Evolutionary conservation across 306 rosid species (phyloP), one percentile per base, ranked within the genome.

Genomic region (Lotus japonicus): DNA sequence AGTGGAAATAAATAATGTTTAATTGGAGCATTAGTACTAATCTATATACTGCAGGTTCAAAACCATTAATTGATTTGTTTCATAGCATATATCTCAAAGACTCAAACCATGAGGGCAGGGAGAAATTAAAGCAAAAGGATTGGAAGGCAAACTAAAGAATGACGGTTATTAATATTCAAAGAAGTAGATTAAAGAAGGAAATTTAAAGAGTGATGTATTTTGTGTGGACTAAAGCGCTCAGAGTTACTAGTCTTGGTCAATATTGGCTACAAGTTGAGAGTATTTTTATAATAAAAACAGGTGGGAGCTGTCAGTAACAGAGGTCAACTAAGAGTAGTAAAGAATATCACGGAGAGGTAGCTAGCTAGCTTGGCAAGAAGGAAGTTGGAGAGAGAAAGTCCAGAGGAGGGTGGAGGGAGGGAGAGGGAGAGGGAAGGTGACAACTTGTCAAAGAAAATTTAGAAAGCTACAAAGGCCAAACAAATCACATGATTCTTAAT

Each of bases 401-500:
- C 36, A 31, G 7, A 31, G 33, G 33, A 5, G 2, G 33, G n/a
- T n/a, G n/a, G n/a, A n/a, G n/a, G n/a, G n/a, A n/a, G n/a, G n/a
- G n/a, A n/a, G n/a, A n/a, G 53, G 48, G 54, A 68, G 28, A 41
- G 55, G 67, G 54, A 21, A 13, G 61, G 11, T 15, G 28, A 82
- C 54, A 77, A 74, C 44, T 83, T 75, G 86, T 72, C 69, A 83
- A 85, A 72, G 68, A 71, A 66, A 60, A 49, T 28, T 39, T 70
- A 74, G 77, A 66, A 44, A 65, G 58, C 71, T 68, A 51, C 75
- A 58, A 69, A 26, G 28, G 67, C 16, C 31, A 50, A 41, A 36
- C 54, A 62, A 52, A 55, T 83, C 85, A 83, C 90, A 85, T 83
- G 95, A 83, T 88, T 69, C 81, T 61, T 66, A 77, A 68, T 76